phyloP scores from a whole-genome alignment of 1,139 yeast genomes.

The Schwanniomyces etchellsii region DNA sequence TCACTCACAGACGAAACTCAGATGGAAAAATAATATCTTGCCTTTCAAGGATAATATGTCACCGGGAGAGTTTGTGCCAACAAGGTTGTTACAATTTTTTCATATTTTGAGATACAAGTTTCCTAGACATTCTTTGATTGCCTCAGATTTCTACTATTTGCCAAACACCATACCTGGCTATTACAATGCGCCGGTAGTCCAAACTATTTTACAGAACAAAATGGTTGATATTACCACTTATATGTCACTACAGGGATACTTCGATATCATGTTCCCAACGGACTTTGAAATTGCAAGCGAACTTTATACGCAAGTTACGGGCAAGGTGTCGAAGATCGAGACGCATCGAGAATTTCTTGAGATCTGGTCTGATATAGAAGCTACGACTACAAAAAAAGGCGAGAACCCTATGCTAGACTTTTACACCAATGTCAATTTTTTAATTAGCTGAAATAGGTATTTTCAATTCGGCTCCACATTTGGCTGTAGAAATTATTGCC shows the following conservation, averaged over 20 bases:
- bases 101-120: slow-evolving; percentile 58
- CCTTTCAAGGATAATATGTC: slow-evolving; percentile 70
- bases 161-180: slow-evolving; percentile 62
- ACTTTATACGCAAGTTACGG: slow-evolving; percentile 60
- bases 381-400: slow-evolving; percentile 68
- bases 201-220: slow-evolving; percentile 62
- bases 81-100: slow-evolving; percentile 63
- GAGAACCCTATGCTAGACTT: slow-evolving; percentile 86
- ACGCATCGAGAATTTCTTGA: slow-evolving; percentile 62
- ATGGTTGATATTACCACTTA: slow-evolving; percentile 70
- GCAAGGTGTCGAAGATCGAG: slow-evolving; percentile 50
- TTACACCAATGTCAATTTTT: slow-evolving; percentile 71
- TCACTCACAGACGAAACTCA: slow-evolving; percentile 28
- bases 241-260: slow-evolving; percentile 79
- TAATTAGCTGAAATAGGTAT: slow-evolving; percentile 38
- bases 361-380: slow-evolving; percentile 67
- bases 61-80: slow-evolving; percentile 78
- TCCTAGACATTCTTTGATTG: slow-evolving; percentile 68
- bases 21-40: slow-evolving; percentile 24
- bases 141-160: slow-evolving; percentile 68
- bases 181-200: slow-evolving; percentile 74
- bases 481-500: too few relatives aligned
- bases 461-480: too few relatives aligned
- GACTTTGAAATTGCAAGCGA: slow-evolving; percentile 62
- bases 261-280: slow-evolving; percentile 85